These are phyloP conservation scores for Diversispora eburnea DNA, from an alignment of 192 early-diverging fungal species.

Conservation along the genomic window DNA sequence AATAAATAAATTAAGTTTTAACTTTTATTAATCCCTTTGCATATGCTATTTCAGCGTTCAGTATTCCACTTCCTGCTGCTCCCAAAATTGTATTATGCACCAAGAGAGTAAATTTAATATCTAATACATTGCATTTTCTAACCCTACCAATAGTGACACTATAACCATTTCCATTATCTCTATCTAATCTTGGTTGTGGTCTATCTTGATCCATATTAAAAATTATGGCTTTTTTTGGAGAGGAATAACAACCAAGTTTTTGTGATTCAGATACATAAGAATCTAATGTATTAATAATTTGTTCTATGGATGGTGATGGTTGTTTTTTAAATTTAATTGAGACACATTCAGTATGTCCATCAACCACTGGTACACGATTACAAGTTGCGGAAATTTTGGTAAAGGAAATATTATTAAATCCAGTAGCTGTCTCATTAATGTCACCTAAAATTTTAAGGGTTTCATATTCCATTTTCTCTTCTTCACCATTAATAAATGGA, in stretches of 20 bases:
- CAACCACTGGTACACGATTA: conserved; percentile 94
- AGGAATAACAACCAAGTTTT: conserved; percentile 69
- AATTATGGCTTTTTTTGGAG: conserved; percentile 79
- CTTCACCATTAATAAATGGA: conserved; percentile 92
- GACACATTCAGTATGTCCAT: conserved; percentile 92
- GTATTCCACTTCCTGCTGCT: conserved; percentile 88
- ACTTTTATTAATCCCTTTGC: conserved; percentile 63
- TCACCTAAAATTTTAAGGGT: conserved; percentile 87
- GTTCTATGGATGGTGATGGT: conserved; percentile 68
- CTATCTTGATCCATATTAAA: conserved; percentile 70
- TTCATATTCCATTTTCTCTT: conserved; percentile 96
- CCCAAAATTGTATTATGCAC: conserved; percentile 97
- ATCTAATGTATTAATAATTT: conserved; percentile 66
- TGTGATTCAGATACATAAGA: conserved; percentile 82
- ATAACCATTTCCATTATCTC: conserved; percentile 78
- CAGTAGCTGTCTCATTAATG: conserved; percentile 48
- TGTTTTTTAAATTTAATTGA: conserved; percentile 76
- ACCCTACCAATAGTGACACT: conserved; percentile 92
- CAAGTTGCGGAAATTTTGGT: conserved; percentile 90
- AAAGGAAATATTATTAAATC: conserved; percentile 49
- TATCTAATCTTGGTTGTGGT: conserved; percentile 93
- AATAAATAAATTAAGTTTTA: not conserved
- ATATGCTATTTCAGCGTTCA: conserved; percentile 92
- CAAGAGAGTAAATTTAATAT: conserved; percentile 86
- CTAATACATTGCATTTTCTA: conserved; percentile 79